Evolutionary conservation across 768 basidiomycete genomes (phyloP).

Genomic region (Daedaleopsis sinensis): DNA sequence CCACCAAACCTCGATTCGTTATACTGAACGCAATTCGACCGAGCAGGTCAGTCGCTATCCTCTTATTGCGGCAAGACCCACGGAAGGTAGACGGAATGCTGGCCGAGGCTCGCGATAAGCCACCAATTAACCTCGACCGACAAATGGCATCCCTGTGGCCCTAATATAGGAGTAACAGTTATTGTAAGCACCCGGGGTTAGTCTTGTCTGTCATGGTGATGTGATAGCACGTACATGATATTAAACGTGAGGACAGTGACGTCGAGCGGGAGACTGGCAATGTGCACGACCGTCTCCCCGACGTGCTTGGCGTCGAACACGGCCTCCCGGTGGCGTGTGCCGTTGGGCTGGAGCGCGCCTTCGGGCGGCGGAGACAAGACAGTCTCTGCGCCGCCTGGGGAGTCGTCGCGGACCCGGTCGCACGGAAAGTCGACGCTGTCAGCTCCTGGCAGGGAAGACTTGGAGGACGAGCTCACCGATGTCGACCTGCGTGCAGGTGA

Average conservation of each 20-base stretch:
- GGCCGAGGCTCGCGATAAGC: neutral
- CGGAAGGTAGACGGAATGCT: neutral
- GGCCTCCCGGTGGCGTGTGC: constrained; percentile 56
- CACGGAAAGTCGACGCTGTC: too few relatives aligned
- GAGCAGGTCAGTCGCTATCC: too few relatives aligned
- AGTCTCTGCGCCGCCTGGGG: constrained; percentile 71
- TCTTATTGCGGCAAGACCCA: neutral
- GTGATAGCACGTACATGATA: constrained; percentile 60
- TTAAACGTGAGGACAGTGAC: constrained; percentile 73
- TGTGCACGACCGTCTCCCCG: constrained; percentile 68
- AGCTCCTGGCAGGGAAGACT: neutral
- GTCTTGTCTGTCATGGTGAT: neutral
- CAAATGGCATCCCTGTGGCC: constrained; percentile 49
- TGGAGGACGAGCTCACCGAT: constrained; percentile 53
- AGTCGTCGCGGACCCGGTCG: neutral
- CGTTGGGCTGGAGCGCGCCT: constrained; percentile 73
- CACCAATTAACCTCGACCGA: constrained; percentile 45
- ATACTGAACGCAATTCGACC: too few relatives aligned
- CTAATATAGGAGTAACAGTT: constrained; percentile 23
- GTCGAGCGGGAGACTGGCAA: constrained; percentile 67
- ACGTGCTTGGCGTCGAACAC: constrained; percentile 76
- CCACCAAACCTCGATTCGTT: too few relatives aligned
- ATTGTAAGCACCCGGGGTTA: neutral
- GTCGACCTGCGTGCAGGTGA: constrained; percentile 82
- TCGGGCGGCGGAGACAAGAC: constrained; percentile 47